phyloP scores from a whole-genome alignment of 176 grass and related monocot species.

The Olyra latifolia region DNA sequence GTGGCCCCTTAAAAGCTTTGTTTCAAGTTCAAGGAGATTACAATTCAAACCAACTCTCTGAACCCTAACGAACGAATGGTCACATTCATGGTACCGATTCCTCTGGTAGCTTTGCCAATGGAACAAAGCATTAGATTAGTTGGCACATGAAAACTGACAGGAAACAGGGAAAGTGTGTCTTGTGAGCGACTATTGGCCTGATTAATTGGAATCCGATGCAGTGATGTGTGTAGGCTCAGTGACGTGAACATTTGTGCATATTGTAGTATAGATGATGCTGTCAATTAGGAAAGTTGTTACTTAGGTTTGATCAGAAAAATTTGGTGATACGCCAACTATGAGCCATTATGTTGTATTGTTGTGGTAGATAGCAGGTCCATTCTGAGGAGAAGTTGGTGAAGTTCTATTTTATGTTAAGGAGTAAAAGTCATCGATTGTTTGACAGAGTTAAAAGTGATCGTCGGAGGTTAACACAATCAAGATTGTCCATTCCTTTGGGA shows the following conservation, averaged over 20 bases:
- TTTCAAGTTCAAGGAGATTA: constrained; percentile 20
- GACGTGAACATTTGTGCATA: not conserved
- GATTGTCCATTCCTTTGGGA: not conserved
- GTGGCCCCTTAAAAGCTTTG: not conserved
- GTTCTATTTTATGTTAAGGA: not conserved
- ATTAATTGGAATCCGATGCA: not conserved
- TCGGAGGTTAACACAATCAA: not conserved
- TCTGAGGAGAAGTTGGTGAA: not conserved
- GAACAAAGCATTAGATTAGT: constrained; percentile 9
- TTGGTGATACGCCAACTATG: not conserved
- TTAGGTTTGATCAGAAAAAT: not conserved
- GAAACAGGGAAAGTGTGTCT: not conserved
- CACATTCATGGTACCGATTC: constrained; percentile 12
- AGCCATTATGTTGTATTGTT: not conserved
- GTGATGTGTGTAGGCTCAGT: not conserved
- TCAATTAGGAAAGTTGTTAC: not conserved
- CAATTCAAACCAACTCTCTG: not conserved
- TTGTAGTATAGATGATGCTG: not conserved
- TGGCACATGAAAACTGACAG: constrained; percentile 6
- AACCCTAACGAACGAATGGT: not conserved
- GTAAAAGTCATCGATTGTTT: not conserved
- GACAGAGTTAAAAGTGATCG: not conserved
- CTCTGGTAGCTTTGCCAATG: not conserved
- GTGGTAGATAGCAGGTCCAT: not conserved
- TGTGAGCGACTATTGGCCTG: not conserved